Evolutionary conservation across 2,329 filamentous ascomycete genomes (phyloP).

Genomic region (Microascus cirrosus): DNA sequence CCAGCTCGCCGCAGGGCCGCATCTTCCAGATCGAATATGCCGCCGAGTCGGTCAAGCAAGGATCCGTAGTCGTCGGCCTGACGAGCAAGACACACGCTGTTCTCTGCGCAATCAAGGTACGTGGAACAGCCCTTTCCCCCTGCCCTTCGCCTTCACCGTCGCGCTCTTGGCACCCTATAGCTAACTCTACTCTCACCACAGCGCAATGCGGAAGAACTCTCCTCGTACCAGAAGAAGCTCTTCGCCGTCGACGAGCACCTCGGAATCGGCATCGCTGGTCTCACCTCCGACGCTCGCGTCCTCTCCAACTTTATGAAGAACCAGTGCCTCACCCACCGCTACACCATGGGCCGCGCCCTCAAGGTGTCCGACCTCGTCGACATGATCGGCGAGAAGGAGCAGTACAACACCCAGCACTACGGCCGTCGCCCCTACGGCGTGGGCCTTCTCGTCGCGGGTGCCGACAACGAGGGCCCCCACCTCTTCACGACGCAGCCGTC

Average conservation of each 20-base stretch:
- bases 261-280: conserved; percentile 88
- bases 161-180: not conserved
- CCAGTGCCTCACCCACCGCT: conserved; percentile 88
- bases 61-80: conserved; percentile 92
- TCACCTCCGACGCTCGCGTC: conserved; percentile 94
- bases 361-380: conserved; percentile 80
- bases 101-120: conserved; percentile 89
- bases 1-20: conserved; percentile 91
- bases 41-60: conserved; percentile 96
- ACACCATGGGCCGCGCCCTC: conserved; percentile 92
- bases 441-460: conserved; percentile 76
- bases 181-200: conserved; percentile 23
- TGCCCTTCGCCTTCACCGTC: not conserved
- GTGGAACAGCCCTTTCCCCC: conserved; percentile 3
- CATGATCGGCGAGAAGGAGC: conserved; percentile 90
- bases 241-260: conserved; percentile 94
- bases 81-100: conserved; percentile 98
- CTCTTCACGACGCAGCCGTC: conserved; percentile 97
- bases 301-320: conserved; percentile 99
- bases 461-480: conserved; percentile 89
- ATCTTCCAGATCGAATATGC: conserved; percentile 99
- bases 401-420: conserved; percentile 95
- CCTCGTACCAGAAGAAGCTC: conserved; percentile 99
- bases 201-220: conserved; percentile 98
- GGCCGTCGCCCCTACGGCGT: conserved; percentile 87